Evolutionary conservation across 768 basidiomycete genomes (phyloP).

Genomic region (Russula sp.): DNA sequence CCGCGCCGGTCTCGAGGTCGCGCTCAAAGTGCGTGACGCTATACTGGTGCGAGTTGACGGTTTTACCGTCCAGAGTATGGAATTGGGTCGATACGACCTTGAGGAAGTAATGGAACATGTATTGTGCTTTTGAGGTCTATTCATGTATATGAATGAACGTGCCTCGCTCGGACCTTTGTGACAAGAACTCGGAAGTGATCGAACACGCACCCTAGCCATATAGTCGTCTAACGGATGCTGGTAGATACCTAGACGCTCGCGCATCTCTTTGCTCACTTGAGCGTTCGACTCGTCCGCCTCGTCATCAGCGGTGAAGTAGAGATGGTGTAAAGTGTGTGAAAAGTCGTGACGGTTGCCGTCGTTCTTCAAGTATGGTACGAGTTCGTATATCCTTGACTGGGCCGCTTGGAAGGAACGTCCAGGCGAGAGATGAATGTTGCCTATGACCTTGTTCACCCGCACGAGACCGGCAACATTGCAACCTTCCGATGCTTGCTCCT

Average conservation of each 20-base stretch:
- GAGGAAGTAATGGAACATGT: slow-evolving; percentile 99
- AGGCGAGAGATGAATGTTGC: slow-evolving; percentile 92
- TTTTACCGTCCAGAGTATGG: slow-evolving; percentile 71
- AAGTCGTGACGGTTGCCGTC: slow-evolving; percentile 91
- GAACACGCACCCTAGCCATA: slow-evolving; percentile 49
- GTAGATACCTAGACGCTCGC: slow-evolving; percentile 66
- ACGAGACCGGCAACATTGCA: slow-evolving; percentile 91
- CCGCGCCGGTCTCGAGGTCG: slow-evolving; percentile 65
- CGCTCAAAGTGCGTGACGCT: slow-evolving; percentile 96
- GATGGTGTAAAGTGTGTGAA: slow-evolving; percentile 78
- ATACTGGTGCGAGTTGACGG: slow-evolving; percentile 89
- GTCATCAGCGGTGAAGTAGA: slow-evolving; percentile 81
- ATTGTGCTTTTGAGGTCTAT: slow-evolving; percentile 74
- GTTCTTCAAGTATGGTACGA: slow-evolving; percentile 92
- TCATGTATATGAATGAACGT: background rate
- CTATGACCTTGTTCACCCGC: slow-evolving; percentile 94
- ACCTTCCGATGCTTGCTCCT: slow-evolving; percentile 89
- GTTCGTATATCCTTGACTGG: slow-evolving; percentile 73
- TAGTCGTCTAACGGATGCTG: slow-evolving; percentile 74
- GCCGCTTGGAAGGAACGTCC: slow-evolving; percentile 93
- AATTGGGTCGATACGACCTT: slow-evolving; percentile 98
- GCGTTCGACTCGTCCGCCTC: slow-evolving; percentile 73
- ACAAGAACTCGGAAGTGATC: background rate
- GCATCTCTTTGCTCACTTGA: slow-evolving; percentile 58
- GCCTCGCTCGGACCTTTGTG: background rate